Base-by-base conservation (phyloP, 1,139 yeast species). In the Blastobotrys serpentis region DNA sequence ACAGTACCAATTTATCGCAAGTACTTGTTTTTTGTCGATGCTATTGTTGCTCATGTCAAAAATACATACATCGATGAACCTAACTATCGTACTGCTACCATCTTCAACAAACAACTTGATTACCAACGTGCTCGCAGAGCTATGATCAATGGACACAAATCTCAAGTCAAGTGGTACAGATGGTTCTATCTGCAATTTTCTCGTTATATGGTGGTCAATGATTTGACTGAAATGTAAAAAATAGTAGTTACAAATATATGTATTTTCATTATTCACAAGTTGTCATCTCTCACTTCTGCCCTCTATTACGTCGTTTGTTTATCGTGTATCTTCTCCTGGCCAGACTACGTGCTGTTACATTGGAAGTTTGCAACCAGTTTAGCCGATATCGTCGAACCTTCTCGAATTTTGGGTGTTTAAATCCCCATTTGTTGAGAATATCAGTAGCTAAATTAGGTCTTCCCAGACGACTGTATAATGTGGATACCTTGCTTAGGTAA, bases 81-180 rank as follows among this genome's bases (percentile, higher is more conserved):
- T 5, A 33, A 41, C 17, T 45, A 40, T 6, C 61, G 65, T 36
- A 58, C 61, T 30, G 64, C 75, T 29, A 74, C 70, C 17, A 43
- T 48, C 34, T 42, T 47, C 30, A 43, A 49, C 22, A 42, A 23
- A 3, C 73, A 81, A 56, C 75, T 81, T 50, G 77, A 80, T 68
- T 75, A 83, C 59, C 72, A 84, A 45, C 71, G 78, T 6, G 75
- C 83, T 32, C 73, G 82, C 50, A 77, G 84, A 0, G 86, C 96
- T 3, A 89, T 92, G 97, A 72, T 82, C 2, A 75, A 76, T 57
- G 96, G 87, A 2, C 98, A 92, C 67, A 74, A 74, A 55, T 82
- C 95, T 2, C 99, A 92, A 66, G 86, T 92, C 88, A 90, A 84
- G 11, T 92, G 98, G 98, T 92, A 85, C 67, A 75, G 99, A 56